These are phyloP conservation scores for Lentinula lateritia DNA, from an alignment of 768 basidiomycete species.

Conservation along the genomic window DNA sequence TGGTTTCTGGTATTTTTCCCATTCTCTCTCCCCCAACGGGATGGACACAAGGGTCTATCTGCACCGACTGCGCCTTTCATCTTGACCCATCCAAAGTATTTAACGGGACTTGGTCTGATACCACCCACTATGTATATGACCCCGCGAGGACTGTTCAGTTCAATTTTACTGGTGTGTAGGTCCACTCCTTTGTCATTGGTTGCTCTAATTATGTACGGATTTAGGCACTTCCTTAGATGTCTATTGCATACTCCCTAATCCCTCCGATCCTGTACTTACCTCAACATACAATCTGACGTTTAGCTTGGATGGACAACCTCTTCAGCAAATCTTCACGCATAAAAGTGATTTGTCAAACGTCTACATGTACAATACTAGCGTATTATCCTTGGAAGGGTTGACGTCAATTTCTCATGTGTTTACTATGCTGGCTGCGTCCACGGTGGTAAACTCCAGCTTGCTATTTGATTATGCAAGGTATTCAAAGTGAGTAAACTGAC, in stretches of 20 bases:
- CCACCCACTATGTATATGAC: neutral
- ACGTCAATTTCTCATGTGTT: neutral
- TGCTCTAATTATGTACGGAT: neutral
- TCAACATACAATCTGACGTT: conserved; percentile 2
- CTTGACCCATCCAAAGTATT: neutral
- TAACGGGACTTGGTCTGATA: neutral
- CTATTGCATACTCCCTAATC: conserved; percentile 6
- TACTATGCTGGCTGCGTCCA: neutral
- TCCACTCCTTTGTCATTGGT: too few relatives aligned
- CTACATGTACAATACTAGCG: neutral
- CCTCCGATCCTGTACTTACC: neutral
- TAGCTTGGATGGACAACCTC: neutral
- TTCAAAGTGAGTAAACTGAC: neutral
- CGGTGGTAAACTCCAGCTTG: neutral
- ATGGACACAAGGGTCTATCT: neutral
- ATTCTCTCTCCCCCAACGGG: neutral
- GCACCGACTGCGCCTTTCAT: neutral
- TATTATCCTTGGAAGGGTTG: neutral
- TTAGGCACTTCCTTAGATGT: conserved; percentile 4
- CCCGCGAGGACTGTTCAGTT: neutral
- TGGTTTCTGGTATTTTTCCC: neutral
- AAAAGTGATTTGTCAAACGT: neutral
- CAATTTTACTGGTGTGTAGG: neutral
- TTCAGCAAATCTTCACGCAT: neutral
- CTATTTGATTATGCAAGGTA: conserved; percentile 4